These are phyloP conservation scores for Cardamine chenopodiifolia DNA, from an alignment of 345 rosid genomes.

Conservation along the genomic window DNA sequence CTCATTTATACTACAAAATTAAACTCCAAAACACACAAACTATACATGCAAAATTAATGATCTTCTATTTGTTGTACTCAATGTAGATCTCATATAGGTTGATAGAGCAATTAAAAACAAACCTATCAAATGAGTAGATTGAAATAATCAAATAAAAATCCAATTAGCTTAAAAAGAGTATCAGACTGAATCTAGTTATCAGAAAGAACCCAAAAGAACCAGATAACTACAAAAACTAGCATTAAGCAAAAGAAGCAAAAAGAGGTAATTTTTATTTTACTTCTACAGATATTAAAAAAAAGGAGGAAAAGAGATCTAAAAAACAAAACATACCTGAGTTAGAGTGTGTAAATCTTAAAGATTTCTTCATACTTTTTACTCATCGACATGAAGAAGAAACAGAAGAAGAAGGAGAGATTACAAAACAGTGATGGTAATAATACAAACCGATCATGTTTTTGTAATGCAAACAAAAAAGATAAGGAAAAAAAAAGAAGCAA, in stretches of 20 bases:
- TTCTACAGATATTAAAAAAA: neutral
- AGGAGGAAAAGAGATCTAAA: slow-evolving; percentile 33
- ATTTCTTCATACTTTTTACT: slow-evolving; percentile 33
- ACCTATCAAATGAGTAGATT: slow-evolving; percentile 1
- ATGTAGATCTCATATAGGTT: slow-evolving; percentile 31
- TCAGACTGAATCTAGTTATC: neutral
- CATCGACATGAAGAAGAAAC: slow-evolving; percentile 25
- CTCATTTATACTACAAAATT: neutral
- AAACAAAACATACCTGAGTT: slow-evolving; percentile 38
- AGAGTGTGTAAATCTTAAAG: slow-evolving; percentile 29
- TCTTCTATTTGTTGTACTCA: neutral
- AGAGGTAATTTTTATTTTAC: neutral
- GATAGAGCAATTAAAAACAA: neutral
- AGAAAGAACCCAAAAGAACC: slow-evolving; percentile 29
- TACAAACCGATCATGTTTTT: slow-evolving; percentile 39
- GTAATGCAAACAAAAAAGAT: slow-evolving; percentile 33
- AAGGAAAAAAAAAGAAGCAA: slow-evolving; percentile 23
- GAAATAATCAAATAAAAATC: slow-evolving; percentile 7
- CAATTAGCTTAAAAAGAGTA: slow-evolving; percentile 2
- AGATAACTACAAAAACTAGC: slow-evolving; percentile 40
- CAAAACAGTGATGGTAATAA: slow-evolving; percentile 19
- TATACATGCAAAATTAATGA: slow-evolving; percentile 33
- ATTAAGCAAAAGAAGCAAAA: slow-evolving; percentile 24
- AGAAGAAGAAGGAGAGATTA: slow-evolving; percentile 25
- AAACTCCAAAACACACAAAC: slow-evolving; percentile 16